Conservation (phyloP, 345 rosid genomes). For the Nephelium lappaceum region DNA sequence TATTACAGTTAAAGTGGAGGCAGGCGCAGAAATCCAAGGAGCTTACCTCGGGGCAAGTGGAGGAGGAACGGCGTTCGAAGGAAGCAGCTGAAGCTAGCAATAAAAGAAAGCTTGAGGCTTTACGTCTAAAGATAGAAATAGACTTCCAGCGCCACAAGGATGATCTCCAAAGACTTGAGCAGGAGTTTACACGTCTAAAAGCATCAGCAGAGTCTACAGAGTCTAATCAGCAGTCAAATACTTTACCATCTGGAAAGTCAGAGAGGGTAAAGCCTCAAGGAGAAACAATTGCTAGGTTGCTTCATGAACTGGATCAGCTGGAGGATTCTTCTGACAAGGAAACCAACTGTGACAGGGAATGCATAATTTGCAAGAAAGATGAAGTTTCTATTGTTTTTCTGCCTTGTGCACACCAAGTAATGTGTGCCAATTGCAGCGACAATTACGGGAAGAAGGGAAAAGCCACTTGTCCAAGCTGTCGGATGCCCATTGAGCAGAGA, state of each 20-base stretch:
- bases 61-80: constrained; percentile 59
- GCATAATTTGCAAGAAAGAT: constrained; percentile 71
- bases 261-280: constrained; percentile 46
- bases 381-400: constrained; percentile 80
- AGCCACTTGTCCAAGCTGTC: constrained; percentile 76
- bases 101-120: constrained; percentile 71
- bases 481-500: constrained; percentile 59
- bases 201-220: constrained; percentile 48
- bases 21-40: constrained; percentile 61
- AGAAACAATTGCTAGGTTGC: constrained; percentile 55
- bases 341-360: constrained; percentile 50
- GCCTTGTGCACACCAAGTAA: constrained; percentile 81
- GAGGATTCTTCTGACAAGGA: constrained; percentile 57
- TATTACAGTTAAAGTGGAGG: constrained; percentile 64
- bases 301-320: constrained; percentile 57
- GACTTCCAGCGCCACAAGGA: constrained; percentile 82
- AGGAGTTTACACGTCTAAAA: constrained; percentile 72
- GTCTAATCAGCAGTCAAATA: constrained; percentile 38
- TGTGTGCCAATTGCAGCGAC: constrained; percentile 70
- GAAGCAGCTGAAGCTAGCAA: constrained; percentile 62
- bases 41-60: constrained; percentile 50
- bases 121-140: constrained; percentile 73
- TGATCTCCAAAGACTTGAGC: constrained; percentile 76
- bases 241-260: constrained; percentile 42
- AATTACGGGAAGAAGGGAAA: constrained; percentile 63